Evolutionary conservation across 805 yeast genomes (phyloP).

Genomic region (Yamadazyma olivae): DNA sequence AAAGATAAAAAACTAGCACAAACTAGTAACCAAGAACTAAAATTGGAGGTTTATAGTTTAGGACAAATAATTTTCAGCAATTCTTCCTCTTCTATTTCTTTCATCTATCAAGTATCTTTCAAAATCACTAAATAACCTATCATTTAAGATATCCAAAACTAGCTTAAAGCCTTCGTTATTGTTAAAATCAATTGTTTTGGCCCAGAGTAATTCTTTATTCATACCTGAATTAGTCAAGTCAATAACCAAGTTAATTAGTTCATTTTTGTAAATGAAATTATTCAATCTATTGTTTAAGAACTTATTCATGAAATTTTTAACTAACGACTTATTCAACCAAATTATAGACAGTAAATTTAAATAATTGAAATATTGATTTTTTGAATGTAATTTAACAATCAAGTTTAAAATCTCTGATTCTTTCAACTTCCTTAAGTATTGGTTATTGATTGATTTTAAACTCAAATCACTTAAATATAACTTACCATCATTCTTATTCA

Average conservation of each 20-base stretch:
- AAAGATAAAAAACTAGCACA: too few relatives aligned
- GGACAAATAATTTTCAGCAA: constrained; percentile 39
- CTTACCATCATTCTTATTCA: constrained; percentile 26
- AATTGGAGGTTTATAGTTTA: too few relatives aligned
- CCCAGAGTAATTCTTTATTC: constrained; percentile 42
- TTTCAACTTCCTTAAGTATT: constrained; percentile 26
- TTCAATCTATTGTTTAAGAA: constrained; percentile 16
- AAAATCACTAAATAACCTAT: constrained; percentile 24
- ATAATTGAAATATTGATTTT: constrained; percentile 23
- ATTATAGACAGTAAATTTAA: constrained; percentile 44
- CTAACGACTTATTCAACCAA: constrained; percentile 43
- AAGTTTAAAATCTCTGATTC: constrained; percentile 30
- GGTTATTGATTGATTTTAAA: constrained; percentile 34
- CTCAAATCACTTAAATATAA: constrained; percentile 40
- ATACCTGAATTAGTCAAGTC: constrained; percentile 46
- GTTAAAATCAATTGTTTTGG: constrained; percentile 26
- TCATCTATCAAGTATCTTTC: constrained; percentile 32
- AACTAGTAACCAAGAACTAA: too few relatives aligned
- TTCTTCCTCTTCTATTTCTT: constrained; percentile 37
- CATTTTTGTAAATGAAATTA: constrained; percentile 4
- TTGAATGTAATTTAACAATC: constrained; percentile 25
- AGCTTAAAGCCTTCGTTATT: constrained; percentile 22
- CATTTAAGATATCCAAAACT: constrained; percentile 28
- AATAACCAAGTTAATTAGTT: constrained; percentile 18
- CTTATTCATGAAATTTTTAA: constrained; percentile 32